Evolutionary conservation across 768 basidiomycete genomes (phyloP).

Genomic region (Tylopilus rubrobrunneus): DNA sequence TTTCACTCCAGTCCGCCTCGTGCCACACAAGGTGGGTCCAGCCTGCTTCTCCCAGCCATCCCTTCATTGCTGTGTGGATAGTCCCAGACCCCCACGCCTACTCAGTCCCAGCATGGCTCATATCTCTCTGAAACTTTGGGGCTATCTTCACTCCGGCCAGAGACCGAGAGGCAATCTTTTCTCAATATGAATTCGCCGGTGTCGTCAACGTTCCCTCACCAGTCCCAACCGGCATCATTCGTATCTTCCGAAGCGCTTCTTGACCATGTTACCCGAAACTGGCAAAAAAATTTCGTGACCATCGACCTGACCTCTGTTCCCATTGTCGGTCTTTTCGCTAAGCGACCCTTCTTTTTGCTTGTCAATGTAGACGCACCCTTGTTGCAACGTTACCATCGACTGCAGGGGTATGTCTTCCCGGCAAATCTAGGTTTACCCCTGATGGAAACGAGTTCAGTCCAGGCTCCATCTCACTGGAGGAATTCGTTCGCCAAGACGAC

Average conservation of each 20-base stretch:
- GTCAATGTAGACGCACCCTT: conserved; percentile 82
- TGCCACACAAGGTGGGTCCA: conserved; percentile 16
- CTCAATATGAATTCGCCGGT: conserved; percentile 20
- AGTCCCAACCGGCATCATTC: conserved; percentile 33
- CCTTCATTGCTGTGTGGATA: conserved; percentile 2
- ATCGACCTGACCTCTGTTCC: conserved; percentile 55
- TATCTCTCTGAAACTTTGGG: background rate
- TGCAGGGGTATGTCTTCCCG: conserved; percentile 40
- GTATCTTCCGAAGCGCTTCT: conserved; percentile 52
- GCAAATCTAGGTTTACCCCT: background rate
- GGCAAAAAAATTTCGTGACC: conserved; percentile 80
- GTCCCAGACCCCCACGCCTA: conserved; percentile 1
- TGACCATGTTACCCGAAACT: conserved; percentile 73
- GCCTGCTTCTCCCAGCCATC: background rate
- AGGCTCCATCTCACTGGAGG: conserved; percentile 48
- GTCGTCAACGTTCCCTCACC: conserved; percentile 18
- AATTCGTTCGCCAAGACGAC: conserved; percentile 77
- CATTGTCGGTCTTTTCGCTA: conserved; percentile 66
- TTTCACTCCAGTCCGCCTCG: conserved; percentile 50
- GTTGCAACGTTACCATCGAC: conserved; percentile 60
- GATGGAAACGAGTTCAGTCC: conserved; percentile 17
- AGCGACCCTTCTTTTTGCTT: conserved; percentile 88
- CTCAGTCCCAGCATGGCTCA: background rate
- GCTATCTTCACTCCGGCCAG: background rate
- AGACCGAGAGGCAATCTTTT: conserved; percentile 14